Percentiles rank a stretch among this genome's conserved stretches.
phyloP scores from a whole-genome alignment of 169 alveolate genomes.

The Plasmodium knowlesi region DNA sequence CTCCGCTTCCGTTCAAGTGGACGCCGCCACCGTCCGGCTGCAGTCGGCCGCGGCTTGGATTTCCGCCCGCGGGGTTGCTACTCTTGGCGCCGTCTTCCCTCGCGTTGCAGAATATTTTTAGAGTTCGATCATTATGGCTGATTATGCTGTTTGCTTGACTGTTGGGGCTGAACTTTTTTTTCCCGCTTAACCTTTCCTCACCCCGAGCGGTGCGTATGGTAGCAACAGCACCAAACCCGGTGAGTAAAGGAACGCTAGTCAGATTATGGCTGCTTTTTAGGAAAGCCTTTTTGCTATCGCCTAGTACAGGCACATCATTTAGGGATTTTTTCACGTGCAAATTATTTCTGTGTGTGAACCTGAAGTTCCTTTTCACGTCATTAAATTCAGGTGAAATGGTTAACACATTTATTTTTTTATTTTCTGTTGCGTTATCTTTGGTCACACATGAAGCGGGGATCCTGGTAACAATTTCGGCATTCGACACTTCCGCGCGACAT shows the following conservation, averaged over 20 bases:
- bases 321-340: slow-evolving; percentile 6
- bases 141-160: slow-evolving; percentile 21
- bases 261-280: background rate
- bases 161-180: slow-evolving; percentile 20
- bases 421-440: background rate
- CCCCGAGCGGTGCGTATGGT: background rate
- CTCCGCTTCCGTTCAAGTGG: background rate
- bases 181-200: background rate
- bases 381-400: slow-evolving; percentile 18
- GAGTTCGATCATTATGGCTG: slow-evolving; percentile 33
- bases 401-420: slow-evolving; percentile 13
- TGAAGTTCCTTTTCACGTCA: slow-evolving; percentile 1
- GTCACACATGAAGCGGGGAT: background rate
- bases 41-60: background rate
- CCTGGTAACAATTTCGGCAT: background rate
- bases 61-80: background rate
- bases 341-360: background rate
- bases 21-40: background rate
- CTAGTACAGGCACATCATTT: background rate
- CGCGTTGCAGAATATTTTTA: slow-evolving; percentile 28
- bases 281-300: background rate
- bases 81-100: slow-evolving; percentile 19
- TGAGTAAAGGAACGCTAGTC: background rate
- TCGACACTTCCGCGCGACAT: background rate
- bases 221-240: background rate